Evolutionary conservation across 2,329 filamentous ascomycete genomes (phyloP).

Genomic region (Cladophialophora chaetospira): DNA sequence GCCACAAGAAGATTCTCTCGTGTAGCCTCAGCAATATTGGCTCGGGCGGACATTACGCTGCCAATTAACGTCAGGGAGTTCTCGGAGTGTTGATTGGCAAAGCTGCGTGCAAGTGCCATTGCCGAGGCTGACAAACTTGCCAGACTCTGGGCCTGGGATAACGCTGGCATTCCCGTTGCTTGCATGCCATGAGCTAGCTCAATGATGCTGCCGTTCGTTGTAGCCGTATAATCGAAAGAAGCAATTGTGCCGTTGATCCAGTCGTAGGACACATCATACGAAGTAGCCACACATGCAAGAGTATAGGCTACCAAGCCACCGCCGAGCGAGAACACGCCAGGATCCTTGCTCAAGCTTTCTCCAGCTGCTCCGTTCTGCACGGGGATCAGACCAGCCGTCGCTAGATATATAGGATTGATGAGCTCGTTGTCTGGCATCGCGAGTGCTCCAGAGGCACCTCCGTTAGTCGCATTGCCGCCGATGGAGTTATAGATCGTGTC

Average conservation of each 20-base stretch:
- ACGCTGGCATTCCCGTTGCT: constrained; percentile 3
- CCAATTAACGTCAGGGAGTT: neutral
- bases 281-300: constrained; percentile 11
- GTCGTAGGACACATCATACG: constrained; percentile 7
- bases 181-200: constrained; percentile 14
- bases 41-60: neutral
- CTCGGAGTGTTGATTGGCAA: neutral
- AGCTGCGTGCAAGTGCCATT: neutral
- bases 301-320: constrained; percentile 5
- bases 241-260: constrained; percentile 8
- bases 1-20: constrained; percentile 1
- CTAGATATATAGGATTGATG: constrained; percentile 9
- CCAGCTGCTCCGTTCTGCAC: constrained; percentile 5
- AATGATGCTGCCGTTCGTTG: constrained; percentile 14
- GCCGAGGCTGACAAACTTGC: constrained; percentile 1
- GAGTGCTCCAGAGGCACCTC: neutral
- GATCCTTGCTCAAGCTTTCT: neutral
- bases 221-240: neutral
- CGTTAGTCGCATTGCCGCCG: constrained; percentile 1
- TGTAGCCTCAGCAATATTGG: neutral
- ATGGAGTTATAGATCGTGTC: constrained; percentile 8
- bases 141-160: constrained; percentile 6
- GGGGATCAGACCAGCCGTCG: constrained; percentile 6
- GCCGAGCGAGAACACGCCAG: neutral
- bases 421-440: constrained; percentile 9